Evolutionary conservation across 352 stramenopile genomes (phyloP), one percentile per base, ranked within the genome.

Genomic region (Phytophthora pini): DNA sequence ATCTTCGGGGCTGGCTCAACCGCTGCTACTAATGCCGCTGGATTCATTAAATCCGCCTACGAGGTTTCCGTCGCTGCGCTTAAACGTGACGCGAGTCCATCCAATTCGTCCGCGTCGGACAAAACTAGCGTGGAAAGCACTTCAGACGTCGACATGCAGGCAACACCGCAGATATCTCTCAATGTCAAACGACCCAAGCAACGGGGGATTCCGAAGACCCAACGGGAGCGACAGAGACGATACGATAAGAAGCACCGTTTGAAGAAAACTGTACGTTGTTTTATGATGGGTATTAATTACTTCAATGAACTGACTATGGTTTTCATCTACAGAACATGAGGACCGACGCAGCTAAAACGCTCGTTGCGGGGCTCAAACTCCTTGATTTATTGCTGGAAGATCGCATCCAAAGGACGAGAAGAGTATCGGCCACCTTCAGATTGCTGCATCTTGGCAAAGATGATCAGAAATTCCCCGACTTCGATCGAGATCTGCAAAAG

Each of bases 311-410:
- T 49, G 8, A 11, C 29, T 22, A 15, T 56, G 10, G 8, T 31
- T 11, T 26, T 38, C 12, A 4, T 17, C 22, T 38, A 3, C 17
- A 65, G 56, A 34, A 5, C 5, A 39, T 36, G 32, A 27, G 34
- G 15, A 22, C 22, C 1, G 38, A 44, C 44, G 45, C 44, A 12
- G 49, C 36, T n/a, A 57, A 46, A 26, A 15, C 56, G 15, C 41
- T 71, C 56, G 41, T 71, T 7, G 63, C 49, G 0, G 63, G 63
- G 20, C 31, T 71, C 11, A 67, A 67, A 11, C 49, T 71, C 10
- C 56, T 71, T 43, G 67, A 67, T 15, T 17, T 45, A 6, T 17
- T 71, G 49, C 36, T 71, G 29, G 63, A 61, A 38, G 63, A 48
- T 22, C 47, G 56, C 0, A 43, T 71, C n/a, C 22, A 67, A 44